phyloP scores from a whole-genome alignment of 805 yeast genomes.

The Diddensiella santjacobensis region DNA sequence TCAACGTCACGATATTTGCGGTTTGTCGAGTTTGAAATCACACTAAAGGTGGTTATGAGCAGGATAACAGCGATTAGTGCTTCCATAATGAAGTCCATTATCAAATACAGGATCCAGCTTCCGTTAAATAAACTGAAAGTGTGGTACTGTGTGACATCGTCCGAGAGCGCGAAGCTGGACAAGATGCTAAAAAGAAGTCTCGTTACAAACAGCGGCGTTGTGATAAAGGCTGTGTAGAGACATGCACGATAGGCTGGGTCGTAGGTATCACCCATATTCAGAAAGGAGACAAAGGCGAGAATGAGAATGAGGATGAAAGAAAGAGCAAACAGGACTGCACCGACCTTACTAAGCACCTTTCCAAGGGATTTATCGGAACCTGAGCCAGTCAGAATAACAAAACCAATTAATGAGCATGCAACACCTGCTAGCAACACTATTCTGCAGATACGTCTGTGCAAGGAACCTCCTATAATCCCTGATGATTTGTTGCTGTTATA shows the following conservation, averaged over 20 bases:
- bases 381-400: neutral
- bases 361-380: constrained; percentile 1
- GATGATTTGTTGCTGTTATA: no score
- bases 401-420: neutral
- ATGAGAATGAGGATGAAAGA: constrained; percentile 2
- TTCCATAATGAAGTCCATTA: constrained; percentile 77
- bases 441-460: neutral
- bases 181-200: constrained; percentile 8
- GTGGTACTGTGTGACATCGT: constrained; percentile 4
- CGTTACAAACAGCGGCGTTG: constrained; percentile 11
- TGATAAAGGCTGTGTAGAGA: neutral
- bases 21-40: neutral
- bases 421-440: neutral
- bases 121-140: constrained; percentile 18
- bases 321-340: constrained; percentile 8
- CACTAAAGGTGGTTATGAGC: neutral
- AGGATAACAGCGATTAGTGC: constrained; percentile 53
- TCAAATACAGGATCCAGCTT: constrained; percentile 63
- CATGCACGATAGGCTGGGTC: constrained; percentile 4
- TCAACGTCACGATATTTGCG: no score
- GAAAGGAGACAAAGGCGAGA: constrained; percentile 5
- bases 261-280: constrained; percentile 4
- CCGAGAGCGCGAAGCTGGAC: constrained; percentile 12
- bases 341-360: constrained; percentile 2
- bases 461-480: neutral